Percentiles rank a stretch among this genome's conserved stretches.
phyloP scores from a whole-genome alignment of 176 grass and related monocot species.

The Thinopyrum elongatum region DNA sequence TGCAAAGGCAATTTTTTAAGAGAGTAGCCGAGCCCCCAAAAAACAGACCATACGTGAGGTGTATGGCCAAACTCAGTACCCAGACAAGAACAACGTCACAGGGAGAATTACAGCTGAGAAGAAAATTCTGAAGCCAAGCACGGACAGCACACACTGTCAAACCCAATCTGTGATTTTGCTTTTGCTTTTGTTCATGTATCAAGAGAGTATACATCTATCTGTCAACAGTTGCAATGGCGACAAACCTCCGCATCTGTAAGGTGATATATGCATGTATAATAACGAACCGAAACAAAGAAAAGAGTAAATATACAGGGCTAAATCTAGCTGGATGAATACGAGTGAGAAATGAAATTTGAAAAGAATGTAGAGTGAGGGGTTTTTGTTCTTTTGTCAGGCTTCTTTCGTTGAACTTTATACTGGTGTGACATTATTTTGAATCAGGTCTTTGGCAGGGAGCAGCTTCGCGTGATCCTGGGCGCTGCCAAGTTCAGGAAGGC shows the following conservation, averaged over 20 bases:
- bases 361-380: constrained; percentile 49
- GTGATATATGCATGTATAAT: constrained; percentile 45
- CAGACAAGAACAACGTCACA: not conserved
- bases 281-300: constrained; percentile 12
- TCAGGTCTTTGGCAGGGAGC: constrained; percentile 51
- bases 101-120: not conserved
- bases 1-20: no score
- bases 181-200: constrained; percentile 35
- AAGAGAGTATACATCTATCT: constrained; percentile 28
- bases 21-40: not conserved
- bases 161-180: constrained; percentile 20
- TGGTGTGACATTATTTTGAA: constrained; percentile 48
- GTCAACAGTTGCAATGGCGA: constrained; percentile 21
- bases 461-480: constrained; percentile 59
- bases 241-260: constrained; percentile 40
- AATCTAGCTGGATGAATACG: constrained; percentile 45
- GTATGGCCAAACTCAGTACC: not conserved
- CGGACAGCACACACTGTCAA: not conserved
- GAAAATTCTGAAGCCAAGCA: not conserved
- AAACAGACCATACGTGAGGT: not conserved
- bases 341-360: constrained; percentile 40
- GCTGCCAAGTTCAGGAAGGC: constrained; percentile 68
- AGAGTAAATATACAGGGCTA: constrained; percentile 50
- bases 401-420: constrained; percentile 63
- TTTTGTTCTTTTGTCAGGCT: constrained; percentile 42